Percentiles rank a stretch among this genome's conserved stretches.
Evolutionary conservation across 495 filamentous ascomycete genomes (phyloP).

Genomic region (Neurospora sp.): DNA sequence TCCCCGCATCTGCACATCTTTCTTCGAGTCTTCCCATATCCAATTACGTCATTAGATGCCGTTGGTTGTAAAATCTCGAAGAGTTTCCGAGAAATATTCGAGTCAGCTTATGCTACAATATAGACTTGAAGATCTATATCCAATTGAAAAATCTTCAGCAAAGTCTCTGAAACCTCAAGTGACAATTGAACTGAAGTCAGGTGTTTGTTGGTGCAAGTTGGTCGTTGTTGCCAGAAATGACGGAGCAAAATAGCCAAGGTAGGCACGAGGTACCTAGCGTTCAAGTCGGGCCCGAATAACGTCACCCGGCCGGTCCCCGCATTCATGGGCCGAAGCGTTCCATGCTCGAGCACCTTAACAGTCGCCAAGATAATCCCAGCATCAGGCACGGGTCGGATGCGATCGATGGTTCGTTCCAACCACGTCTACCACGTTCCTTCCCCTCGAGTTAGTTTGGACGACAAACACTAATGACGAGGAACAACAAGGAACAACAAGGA

Average conservation of each 20-base stretch:
- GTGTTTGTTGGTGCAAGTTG: background rate
- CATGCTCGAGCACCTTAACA: too few species aligned
- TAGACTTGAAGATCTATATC: background rate
- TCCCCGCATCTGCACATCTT: background rate
- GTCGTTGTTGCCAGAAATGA: background rate
- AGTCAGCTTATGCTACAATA: background rate
- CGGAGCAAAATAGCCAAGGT: background rate
- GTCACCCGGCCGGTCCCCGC: background rate
- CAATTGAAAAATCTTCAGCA: background rate
- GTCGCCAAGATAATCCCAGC: background rate
- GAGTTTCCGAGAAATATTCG: background rate
- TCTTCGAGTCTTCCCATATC: background rate
- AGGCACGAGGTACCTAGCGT: background rate
- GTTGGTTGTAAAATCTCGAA: background rate
- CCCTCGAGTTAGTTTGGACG: background rate
- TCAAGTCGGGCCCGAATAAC: background rate
- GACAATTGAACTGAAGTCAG: background rate
- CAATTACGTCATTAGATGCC: background rate
- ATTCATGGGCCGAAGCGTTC: background rate
- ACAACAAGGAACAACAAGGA: background rate
- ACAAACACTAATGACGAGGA: background rate
- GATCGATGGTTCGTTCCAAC: background rate
- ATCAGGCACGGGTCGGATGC: background rate
- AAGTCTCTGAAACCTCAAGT: background rate
- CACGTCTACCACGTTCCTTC: background rate